Evolutionary conservation across 2,329 filamentous ascomycete species (phyloP).

Genomic region (Microcyclospora tardicrescens): DNA sequence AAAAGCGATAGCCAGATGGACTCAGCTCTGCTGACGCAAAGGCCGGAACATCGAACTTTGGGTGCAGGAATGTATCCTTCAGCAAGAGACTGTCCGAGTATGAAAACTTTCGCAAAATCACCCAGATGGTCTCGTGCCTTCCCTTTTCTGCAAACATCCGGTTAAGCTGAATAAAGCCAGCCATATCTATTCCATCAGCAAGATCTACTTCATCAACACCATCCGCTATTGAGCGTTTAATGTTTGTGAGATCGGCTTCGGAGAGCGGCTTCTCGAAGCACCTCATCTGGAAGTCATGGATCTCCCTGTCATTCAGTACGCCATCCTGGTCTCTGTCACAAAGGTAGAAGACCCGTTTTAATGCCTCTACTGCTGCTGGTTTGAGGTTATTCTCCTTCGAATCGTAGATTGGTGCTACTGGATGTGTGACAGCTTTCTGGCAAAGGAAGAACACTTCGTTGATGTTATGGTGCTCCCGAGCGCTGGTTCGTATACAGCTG

Average conservation of each 20-base stretch:
- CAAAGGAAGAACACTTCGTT: conserved; percentile 94
- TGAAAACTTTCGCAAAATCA: conserved; percentile 85
- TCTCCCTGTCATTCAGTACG: conserved; percentile 76
- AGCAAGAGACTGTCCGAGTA: conserved; percentile 92
- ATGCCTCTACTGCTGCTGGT: conserved; percentile 71
- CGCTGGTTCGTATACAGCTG: conserved; percentile 89
- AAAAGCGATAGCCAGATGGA: conserved; percentile 89
- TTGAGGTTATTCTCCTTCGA: conserved; percentile 82
- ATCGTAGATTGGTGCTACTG: conserved; percentile 91
- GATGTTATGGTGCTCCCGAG: conserved; percentile 81
- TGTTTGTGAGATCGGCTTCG: conserved; percentile 71
- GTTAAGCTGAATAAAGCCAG: conserved; percentile 79
- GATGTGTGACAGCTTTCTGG: conserved; percentile 94
- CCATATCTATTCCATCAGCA: conserved; percentile 62
- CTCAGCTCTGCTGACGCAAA: conserved; percentile 88
- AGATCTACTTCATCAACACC: conserved; percentile 22
- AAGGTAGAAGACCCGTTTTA: conserved; percentile 86
- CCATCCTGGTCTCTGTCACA: conserved; percentile 96
- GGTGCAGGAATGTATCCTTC: conserved; percentile 80
- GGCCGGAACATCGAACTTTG: conserved; percentile 86
- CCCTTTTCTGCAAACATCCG: conserved; percentile 96
- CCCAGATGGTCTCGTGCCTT: conserved; percentile 96
- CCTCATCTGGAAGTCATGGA: conserved; percentile 77
- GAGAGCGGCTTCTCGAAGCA: conserved; percentile 84
- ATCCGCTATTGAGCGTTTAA: conserved; percentile 70